Percentiles rank a stretch among this genome's conserved stretches.
Evolutionary conservation across 805 yeast species (phyloP).

Genomic region (Candida awuae): DNA sequence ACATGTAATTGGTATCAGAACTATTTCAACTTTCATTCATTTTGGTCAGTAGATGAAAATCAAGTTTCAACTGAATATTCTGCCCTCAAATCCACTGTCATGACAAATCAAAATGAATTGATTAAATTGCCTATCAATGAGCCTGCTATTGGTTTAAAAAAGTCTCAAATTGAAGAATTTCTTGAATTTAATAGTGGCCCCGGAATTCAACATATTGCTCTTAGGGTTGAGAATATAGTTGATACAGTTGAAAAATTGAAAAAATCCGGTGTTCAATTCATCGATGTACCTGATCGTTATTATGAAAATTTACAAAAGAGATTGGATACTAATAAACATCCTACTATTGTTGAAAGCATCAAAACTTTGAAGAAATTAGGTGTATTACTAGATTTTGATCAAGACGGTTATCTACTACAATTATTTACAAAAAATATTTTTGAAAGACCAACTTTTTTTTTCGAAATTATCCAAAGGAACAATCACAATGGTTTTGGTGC

Average conservation of each 20-base stretch:
- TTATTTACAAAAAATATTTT: constrained; percentile 69
- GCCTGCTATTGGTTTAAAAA: constrained; percentile 61
- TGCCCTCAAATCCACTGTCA: constrained; percentile 65
- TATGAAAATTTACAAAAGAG: constrained; percentile 43
- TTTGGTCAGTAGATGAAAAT: constrained; percentile 79
- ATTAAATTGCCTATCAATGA: constrained; percentile 82
- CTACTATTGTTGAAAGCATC: constrained; percentile 44
- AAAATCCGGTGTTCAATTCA: constrained; percentile 63
- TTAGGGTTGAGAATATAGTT: constrained; percentile 55
- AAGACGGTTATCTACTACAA: constrained; percentile 68
- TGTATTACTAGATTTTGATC: constrained; percentile 71
- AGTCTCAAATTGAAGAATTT: constrained; percentile 79
- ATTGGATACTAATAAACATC: constrained; percentile 32
- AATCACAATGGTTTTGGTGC: constrained; percentile 85
- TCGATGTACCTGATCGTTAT: constrained; percentile 49
- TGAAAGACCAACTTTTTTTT: constrained; percentile 74
- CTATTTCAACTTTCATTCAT: constrained; percentile 65
- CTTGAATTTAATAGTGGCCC: constrained; percentile 69
- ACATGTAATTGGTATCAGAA: constrained; percentile 54
- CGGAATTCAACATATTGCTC: constrained; percentile 79
- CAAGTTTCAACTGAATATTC: constrained; percentile 64
- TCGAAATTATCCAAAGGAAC: constrained; percentile 73
- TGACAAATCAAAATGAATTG: constrained; percentile 58
- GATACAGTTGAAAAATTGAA: constrained; percentile 45
- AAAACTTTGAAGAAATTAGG: constrained; percentile 41